These are phyloP conservation scores for Aspergillus sp. DNA, from an alignment of 2,329 filamentous ascomycete genomes.

Conservation along the genomic window DNA sequence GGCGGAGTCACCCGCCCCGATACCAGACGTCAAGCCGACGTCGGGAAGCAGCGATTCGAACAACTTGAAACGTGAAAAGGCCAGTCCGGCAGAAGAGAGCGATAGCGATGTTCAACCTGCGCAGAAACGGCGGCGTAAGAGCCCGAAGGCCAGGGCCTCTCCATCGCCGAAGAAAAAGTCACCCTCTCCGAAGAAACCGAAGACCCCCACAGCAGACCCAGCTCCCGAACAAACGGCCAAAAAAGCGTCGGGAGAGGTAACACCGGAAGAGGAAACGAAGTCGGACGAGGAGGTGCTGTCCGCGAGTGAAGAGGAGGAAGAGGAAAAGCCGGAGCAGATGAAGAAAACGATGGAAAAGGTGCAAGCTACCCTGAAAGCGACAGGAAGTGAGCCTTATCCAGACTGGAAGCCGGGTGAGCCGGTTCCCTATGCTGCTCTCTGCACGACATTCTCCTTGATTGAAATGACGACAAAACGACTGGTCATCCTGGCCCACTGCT, in stretches of 20 bases:
- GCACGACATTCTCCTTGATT: conserved; percentile 89
- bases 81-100: conserved; percentile 38
- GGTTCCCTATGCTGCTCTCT: conserved; percentile 91
- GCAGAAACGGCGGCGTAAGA: conserved; percentile 51
- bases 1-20: not conserved
- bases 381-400: conserved; percentile 77
- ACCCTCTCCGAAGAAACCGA: conserved; percentile 19
- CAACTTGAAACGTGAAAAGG: conserved; percentile 21
- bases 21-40: not conserved
- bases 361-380: conserved; percentile 70
- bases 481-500: conserved; percentile 83
- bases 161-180: conserved; percentile 19
- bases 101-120: conserved; percentile 58
- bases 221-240: conserved; percentile 25
- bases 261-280: conserved; percentile 27
- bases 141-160: conserved; percentile 37
- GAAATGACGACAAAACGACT: conserved; percentile 93
- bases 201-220: conserved; percentile 13
- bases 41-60: conserved; percentile 8
- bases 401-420: conserved; percentile 89
- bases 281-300: conserved; percentile 36
- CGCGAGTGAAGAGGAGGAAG: conserved; percentile 56
- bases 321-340: conserved; percentile 67
- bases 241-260: conserved; percentile 49
- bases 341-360: conserved; percentile 78